Conservation (phyloP, 2,329 filamentous ascomycete genomes). For the Xylaria sp. region DNA sequence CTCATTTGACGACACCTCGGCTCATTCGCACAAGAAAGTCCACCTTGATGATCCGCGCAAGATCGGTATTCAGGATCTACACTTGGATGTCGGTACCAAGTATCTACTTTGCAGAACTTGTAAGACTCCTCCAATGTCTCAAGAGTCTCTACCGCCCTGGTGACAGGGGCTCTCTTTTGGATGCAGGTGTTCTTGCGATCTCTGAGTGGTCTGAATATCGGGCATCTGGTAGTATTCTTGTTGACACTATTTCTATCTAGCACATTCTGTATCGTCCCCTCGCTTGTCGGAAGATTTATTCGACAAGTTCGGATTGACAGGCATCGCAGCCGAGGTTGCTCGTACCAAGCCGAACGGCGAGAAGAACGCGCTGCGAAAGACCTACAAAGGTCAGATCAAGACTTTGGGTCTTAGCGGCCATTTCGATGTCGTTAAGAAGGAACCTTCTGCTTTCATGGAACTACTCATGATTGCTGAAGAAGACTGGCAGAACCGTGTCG, state of each 20-base stretch:
- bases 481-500: constrained; percentile 51
- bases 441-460: constrained; percentile 48
- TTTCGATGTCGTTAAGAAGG: constrained; percentile 55
- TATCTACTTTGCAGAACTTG: constrained; percentile 62
- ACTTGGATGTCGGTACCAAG: constrained; percentile 61
- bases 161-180: constrained; percentile 16
- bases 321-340: constrained; percentile 56
- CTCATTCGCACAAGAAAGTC: constrained; percentile 56
- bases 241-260: constrained; percentile 46
- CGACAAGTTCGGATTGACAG: constrained; percentile 50
- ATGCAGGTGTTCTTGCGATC: constrained; percentile 15
- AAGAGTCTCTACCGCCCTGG: constrained; percentile 31
- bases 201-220: constrained; percentile 15
- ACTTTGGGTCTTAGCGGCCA: constrained; percentile 56
- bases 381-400: constrained; percentile 65
- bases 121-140: constrained; percentile 51
- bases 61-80: constrained; percentile 59
- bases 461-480: constrained; percentile 49
- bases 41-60: constrained; percentile 54
- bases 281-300: constrained; percentile 53
- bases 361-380: constrained; percentile 62
- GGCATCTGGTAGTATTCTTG: constrained; percentile 32
- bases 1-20: constrained; percentile 49
- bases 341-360: constrained; percentile 60
- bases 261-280: constrained; percentile 45